phyloP scores from a whole-genome alignment of 176 grass and related monocot genomes.

The Oryza punctata region DNA sequence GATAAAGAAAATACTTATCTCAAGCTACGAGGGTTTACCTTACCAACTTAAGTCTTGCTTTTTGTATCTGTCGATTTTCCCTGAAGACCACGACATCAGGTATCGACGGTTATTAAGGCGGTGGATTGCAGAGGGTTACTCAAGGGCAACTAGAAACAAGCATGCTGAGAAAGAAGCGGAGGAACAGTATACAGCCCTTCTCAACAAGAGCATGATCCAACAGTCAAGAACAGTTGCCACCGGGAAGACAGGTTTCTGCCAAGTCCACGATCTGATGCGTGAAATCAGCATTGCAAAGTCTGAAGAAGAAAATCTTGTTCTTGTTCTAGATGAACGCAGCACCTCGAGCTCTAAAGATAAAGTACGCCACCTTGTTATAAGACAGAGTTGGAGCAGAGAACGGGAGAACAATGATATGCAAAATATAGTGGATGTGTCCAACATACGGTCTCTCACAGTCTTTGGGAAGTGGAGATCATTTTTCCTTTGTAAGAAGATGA shows the following conservation, averaged over 20 bases:
- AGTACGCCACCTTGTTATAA: not conserved
- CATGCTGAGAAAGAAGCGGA: not conserved
- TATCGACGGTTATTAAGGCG: not conserved
- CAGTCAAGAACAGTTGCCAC: not conserved
- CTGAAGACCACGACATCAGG: constrained; percentile 12
- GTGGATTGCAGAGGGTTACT: constrained; percentile 45
- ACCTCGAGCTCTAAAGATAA: not conserved
- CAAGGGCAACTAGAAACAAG: not conserved
- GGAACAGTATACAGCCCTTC: constrained; percentile 11
- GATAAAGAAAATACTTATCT: not conserved
- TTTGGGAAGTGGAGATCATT: constrained; percentile 1
- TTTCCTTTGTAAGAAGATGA: constrained; percentile 16
- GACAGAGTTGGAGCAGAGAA: not conserved
- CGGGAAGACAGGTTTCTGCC: not conserved
- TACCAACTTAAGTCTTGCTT: constrained; percentile 47
- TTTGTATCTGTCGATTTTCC: constrained; percentile 40
- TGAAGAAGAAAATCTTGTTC: constrained; percentile 31
- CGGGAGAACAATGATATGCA: not conserved
- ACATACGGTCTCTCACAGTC: constrained; percentile 10
- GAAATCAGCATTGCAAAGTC: constrained; percentile 30
- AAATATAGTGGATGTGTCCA: not conserved
- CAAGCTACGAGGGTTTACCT: constrained; percentile 47
- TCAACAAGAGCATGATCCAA: constrained; percentile 36
- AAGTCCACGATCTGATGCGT: constrained; percentile 31
- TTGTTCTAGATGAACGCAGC: not conserved